Conservation (phyloP, 2,329 filamentous ascomycete genomes). For the Aspergillus sp. region DNA sequence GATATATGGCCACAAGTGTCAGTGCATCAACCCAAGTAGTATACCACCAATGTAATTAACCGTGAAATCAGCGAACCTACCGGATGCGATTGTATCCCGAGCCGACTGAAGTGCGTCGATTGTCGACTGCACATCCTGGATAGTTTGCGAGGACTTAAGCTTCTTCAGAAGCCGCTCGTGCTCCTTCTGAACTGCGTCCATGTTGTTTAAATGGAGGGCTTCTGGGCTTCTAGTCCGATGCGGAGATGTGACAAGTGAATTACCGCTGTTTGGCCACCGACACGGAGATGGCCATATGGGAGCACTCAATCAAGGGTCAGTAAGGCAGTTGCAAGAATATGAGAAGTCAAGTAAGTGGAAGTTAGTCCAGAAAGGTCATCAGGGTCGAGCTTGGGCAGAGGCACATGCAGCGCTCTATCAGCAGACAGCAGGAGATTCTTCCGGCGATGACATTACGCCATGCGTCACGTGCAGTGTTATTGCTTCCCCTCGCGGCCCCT, state of each 20-base stretch:
- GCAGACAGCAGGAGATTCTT: neutral
- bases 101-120: constrained; percentile 69
- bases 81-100: constrained; percentile 62
- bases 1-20: constrained; percentile 5
- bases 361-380: neutral
- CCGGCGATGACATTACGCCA: constrained; percentile 2
- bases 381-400: neutral
- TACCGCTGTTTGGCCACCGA: constrained; percentile 17
- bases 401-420: neutral
- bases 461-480: constrained; percentile 1
- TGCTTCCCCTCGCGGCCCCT: too few relatives aligned
- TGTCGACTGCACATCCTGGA: constrained; percentile 72
- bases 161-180: constrained; percentile 63
- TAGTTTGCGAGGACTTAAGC: constrained; percentile 60
- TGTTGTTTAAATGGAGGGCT: constrained; percentile 22
- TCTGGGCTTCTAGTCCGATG: constrained; percentile 13
- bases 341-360: neutral
- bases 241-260: constrained; percentile 18
- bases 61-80: constrained; percentile 39
- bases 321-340: neutral
- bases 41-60: neutral
- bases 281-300: constrained; percentile 19
- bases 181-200: constrained; percentile 64
- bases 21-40: neutral
- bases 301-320: neutral